Base-by-base conservation (phyloP, 805 yeast genomes). In the Candida railenensis region DNA sequence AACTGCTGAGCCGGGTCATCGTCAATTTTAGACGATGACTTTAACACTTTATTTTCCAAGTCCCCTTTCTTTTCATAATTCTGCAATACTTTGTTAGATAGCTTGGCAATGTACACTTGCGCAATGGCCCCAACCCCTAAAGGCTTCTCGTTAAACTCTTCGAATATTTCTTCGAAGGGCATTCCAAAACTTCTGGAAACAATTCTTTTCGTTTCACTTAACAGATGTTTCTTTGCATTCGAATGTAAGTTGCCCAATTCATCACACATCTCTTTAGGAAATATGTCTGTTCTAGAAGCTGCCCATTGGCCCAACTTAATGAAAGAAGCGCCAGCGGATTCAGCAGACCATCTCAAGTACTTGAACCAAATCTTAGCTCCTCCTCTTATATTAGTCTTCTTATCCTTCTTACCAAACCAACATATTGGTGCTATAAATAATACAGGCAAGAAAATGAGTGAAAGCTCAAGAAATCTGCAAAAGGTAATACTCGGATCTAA, bases 101-200 rank as follows among this genome's bases (percentile, higher is more conserved):
- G 65, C 52, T 81, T 82, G 1, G 87, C 97, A 34, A 79, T 65
- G 65, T 92, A 88, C 2, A 94, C 99, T 65, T 94, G 99, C 1
- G 97, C 99, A 69, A 94, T 94, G 1, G 99, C 97, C 12, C 99
- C 99, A n/a, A 92, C 92, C 1, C 99, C 99, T 4, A 91, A 68
- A 0, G 98, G 98, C 34, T 62, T 73, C 22, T 80, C 82, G 30
- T 79, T 68, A 56, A 94, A 88, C 52, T 85, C 89, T 25, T 84
- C 90, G 63, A 92, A 94, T 4, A 90, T 79, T 32, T 88, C 89
- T 14, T 86, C 87, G 51, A 90, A 78, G 7, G 73, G 66, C 55
- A 73, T 57, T 20, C 78, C 80, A 53, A 89, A 87, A 12, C 91
- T 80, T 20, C 76, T 67, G 32, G 77, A 69, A 3, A 94, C 62